Evolutionary conservation across 331 rosid species (phyloP), one percentile per base, ranked within the genome.

Genomic region (Acacia pycnantha): DNA sequence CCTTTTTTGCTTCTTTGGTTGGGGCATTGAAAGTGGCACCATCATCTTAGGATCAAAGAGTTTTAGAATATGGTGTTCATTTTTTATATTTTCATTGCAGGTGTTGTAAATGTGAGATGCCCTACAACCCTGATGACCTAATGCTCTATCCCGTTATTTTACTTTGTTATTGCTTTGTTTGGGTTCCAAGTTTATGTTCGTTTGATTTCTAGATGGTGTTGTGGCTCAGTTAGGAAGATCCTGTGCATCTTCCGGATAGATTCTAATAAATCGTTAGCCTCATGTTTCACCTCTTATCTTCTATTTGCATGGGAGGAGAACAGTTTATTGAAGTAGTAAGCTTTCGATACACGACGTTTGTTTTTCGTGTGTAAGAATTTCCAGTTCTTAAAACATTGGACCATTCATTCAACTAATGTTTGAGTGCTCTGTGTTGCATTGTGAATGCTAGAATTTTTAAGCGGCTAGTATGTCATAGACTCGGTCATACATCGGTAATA

Each of bases 101-200:
- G 89, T 96, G 92, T 87, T 96, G 99, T 89, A 96, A 96, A 86
- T 96, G 99, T 81, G 99, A 96, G 92, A 96, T 96, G 99, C 99
- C 99, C 58, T 96, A 96, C 84, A 96, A 96, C 61, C 99, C 99
- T 12, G 99, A 96, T 70, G 98, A 96, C 81, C 88, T 96, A 73
- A 96, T 96, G 70, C 77, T 58, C 48, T 44, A 29, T n/a, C 43
- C 56, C 35, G n/a, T 82, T 58, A 3, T 22, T 73, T 41, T 66
- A 40, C 76, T 54, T 48, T 48, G 33, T 11, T 70, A 66, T 74
- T 74, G 18, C 46, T 77, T 62, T 68, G 56, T 54, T 81, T 8
- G 43, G 74, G 79, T 78, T 56, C 46, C 69, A 5, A 29, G 50
- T 29, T 64, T 71, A 72, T 47, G 74, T 76, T 79, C 26, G n/a